Evolutionary conservation across 352 stramenopile genomes (phyloP), one percentile per base, ranked within the genome.

Genomic region (Pythium plurisporium): DNA sequence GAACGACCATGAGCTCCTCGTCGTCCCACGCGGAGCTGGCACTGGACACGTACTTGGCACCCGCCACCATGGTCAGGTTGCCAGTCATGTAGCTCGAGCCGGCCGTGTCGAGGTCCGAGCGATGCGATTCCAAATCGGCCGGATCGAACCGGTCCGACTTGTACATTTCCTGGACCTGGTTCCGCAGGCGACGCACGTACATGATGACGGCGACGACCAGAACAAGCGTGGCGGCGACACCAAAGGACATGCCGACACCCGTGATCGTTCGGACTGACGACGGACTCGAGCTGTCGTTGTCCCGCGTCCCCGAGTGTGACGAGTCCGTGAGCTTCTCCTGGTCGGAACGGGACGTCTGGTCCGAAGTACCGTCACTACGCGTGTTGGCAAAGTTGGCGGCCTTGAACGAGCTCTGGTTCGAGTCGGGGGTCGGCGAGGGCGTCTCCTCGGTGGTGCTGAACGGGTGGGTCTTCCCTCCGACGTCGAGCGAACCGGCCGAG

Each of bases 21-120:
- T 86, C 75, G 60, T 61, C 76, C 67, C 45, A 61, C 2, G 49
- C 49, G 5, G 34, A 70, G 80, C 12, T 76, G 61, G 5, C 38
- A 43, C n/a, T 27, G n/a, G 30, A 14, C n/a, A 50, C 19, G 26
- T 41, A 22, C 2, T 26, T 3, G 6, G 30, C 19, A 17, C 38
- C 19, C 12, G 30, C 46, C 30, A 23, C 19, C 19, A 30, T 12
- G 2, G 51, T 59, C 26, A 59, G 9, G 40, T 49, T 48, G 12
- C 51, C 51, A 2, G 25, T 46, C 40, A 46, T 50, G 51, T 59
- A 59, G 36, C 38, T 47, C 9, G 38, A 50, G 11, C 40, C n/a
- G 26, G 15, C 10, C 12, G 51, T 59, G n/a, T 59, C 51, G 19
- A 47, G 22, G 15, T 59, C 51, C 17, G 40, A 43, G 26, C 50